phyloP scores from a whole-genome alignment of 805 yeast species.

The Ogataea nitratoaversa region DNA sequence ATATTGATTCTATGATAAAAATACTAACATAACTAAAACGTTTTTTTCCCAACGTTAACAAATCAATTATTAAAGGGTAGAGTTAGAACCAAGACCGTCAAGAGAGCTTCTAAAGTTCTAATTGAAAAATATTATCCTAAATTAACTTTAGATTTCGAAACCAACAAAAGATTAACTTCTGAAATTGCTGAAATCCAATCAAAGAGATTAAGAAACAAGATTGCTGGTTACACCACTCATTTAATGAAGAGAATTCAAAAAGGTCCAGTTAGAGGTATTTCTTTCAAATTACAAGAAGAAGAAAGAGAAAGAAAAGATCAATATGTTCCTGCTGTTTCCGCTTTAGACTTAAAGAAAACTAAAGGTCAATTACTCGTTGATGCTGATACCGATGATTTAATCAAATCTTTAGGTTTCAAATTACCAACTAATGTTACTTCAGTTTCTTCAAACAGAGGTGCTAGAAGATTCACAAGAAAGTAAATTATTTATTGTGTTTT shows the following conservation, averaged over 20 bases:
- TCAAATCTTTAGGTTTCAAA: conserved; percentile 88
- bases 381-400: conserved; percentile 92
- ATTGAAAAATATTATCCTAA: conserved; percentile 99
- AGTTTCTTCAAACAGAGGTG: conserved; percentile 84
- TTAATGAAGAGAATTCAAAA: conserved; percentile 99
- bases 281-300: conserved; percentile 99
- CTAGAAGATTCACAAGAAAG: conserved; percentile 85
- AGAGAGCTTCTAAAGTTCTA: conserved; percentile 99
- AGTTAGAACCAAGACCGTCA: conserved; percentile 99
- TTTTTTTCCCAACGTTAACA: background rate
- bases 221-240: conserved; percentile 99
- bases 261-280: conserved; percentile 99
- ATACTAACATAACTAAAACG: conserved; percentile 9
- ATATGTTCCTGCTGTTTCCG: conserved; percentile 99
- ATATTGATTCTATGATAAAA: background rate
- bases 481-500: conserved; percentile 46
- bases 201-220: conserved; percentile 99
- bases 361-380: conserved; percentile 96
- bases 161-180: conserved; percentile 98
- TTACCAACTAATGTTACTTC: conserved; percentile 82
- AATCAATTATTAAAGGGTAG: conserved; percentile 69
- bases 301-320: conserved; percentile 99
- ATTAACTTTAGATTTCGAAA: conserved; percentile 98
- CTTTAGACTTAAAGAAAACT: conserved; percentile 95
- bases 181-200: conserved; percentile 99